These are phyloP conservation scores for Lavandula angustifolia DNA, from an alignment of 257 asterid genomes.

Conservation along the genomic window DNA sequence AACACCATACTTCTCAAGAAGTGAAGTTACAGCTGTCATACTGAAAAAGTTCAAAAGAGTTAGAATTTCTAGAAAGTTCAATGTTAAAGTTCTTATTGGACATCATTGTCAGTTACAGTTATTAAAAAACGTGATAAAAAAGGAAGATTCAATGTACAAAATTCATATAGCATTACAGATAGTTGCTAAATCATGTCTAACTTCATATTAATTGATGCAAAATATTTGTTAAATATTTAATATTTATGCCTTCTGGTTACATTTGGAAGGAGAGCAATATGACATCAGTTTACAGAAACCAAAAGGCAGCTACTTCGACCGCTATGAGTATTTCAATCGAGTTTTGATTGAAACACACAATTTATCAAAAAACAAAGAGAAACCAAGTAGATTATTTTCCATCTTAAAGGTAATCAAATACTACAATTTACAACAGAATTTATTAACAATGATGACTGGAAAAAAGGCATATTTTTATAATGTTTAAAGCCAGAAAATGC, in stretches of 20 bases:
- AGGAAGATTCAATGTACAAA: background rate
- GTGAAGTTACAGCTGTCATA: conserved; percentile 90
- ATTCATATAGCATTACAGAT: conserved; percentile 8
- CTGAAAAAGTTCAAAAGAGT: conserved; percentile 48
- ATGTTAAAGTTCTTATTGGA: background rate
- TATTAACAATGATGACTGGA: conserved; percentile 1
- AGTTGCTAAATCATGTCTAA: background rate
- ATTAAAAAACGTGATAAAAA: conserved; percentile 11
- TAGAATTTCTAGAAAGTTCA: conserved; percentile 24
- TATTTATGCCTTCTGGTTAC: background rate
- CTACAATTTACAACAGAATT: background rate
- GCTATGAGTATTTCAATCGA: background rate
- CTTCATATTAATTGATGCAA: conserved; percentile 5
- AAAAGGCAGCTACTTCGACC: background rate
- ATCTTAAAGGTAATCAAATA: conserved; percentile 16
- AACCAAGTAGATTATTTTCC: conserved; percentile 11
- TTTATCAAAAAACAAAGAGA: conserved; percentile 9
- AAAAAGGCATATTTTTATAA: conserved; percentile 2
- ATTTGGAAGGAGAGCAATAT: background rate
- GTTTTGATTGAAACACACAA: background rate
- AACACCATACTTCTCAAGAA: conserved; percentile 76
- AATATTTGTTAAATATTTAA: background rate
- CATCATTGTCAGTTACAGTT: background rate
- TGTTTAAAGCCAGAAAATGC: background rate
- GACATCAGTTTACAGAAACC: background rate